These are phyloP conservation scores for Pseudohyphozyma bogoriensis DNA, from an alignment of 768 basidiomycete genomes.

Conservation along the genomic window DNA sequence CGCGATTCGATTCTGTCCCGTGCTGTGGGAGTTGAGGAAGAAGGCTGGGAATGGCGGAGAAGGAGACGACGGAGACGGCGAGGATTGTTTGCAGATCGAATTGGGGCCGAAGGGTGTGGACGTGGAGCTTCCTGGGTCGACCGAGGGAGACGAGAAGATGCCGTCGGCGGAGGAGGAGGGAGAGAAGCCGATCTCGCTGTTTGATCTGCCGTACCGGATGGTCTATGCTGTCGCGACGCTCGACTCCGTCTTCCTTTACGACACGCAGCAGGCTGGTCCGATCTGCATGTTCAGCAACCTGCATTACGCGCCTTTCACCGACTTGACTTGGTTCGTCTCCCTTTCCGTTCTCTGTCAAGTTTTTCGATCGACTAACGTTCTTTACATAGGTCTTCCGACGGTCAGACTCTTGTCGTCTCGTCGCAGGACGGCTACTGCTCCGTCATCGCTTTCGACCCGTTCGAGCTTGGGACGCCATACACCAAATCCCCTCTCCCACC, in stretches of 20 bases:
- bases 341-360: not conserved
- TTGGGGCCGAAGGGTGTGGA: slow-evolving; percentile 36
- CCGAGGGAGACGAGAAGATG: slow-evolving; percentile 43
- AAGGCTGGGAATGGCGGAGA: slow-evolving; percentile 34
- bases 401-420: slow-evolving; percentile 79
- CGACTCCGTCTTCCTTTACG: slow-evolving; percentile 89
- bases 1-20: slow-evolving; percentile 84
- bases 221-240: slow-evolving; percentile 91
- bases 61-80: slow-evolving; percentile 6
- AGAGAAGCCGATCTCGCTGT: slow-evolving; percentile 51
- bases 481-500: slow-evolving; percentile 30
- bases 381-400: slow-evolving; percentile 78
- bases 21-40: slow-evolving; percentile 78
- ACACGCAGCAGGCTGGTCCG: slow-evolving; percentile 90
- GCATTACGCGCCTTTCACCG: slow-evolving; percentile 97
- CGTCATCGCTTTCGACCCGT: slow-evolving; percentile 70
- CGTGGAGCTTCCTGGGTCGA: slow-evolving; percentile 53
- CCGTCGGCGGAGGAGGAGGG: slow-evolving; percentile 9
- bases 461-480: slow-evolving; percentile 72
- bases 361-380: not conserved
- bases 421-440: slow-evolving; percentile 97
- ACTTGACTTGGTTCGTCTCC: slow-evolving; percentile 76
- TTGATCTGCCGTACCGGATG: slow-evolving; percentile 86
- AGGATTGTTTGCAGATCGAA: not conserved
- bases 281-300: slow-evolving; percentile 83